phyloP scores from a whole-genome alignment of 805 yeast genomes.

The Hermanozyma aechmeae region DNA sequence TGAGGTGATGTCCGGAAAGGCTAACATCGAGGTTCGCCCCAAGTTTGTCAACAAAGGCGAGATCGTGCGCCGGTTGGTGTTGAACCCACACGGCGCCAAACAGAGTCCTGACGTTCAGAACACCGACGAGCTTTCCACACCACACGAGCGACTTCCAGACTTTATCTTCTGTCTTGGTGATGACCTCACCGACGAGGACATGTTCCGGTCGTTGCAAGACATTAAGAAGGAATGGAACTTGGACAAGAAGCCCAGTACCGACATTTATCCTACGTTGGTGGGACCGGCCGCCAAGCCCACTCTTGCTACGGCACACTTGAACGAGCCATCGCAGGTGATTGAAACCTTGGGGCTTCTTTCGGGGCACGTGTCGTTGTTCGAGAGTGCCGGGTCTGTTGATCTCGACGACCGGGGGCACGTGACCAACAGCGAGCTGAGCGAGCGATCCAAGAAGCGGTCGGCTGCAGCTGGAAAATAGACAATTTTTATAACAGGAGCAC shows the following conservation, averaged over 20 bases:
- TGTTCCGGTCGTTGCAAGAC: slow-evolving; percentile 71
- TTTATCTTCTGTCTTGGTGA: slow-evolving; percentile 90
- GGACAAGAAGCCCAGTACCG: slow-evolving; percentile 31
- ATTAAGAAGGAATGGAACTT: slow-evolving; percentile 48
- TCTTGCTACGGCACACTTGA: slow-evolving; percentile 74
- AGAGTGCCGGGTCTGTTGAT: slow-evolving; percentile 67
- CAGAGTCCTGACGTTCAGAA: slow-evolving; percentile 28
- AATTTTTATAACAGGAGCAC: too few relatives aligned
- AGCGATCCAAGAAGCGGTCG: slow-evolving; percentile 29
- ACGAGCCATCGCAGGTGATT: slow-evolving; percentile 75
- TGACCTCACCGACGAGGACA: slow-evolving; percentile 95
- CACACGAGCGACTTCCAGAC: slow-evolving; percentile 54
- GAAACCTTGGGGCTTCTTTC: slow-evolving; percentile 74
- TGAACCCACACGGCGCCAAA: slow-evolving; percentile 50
- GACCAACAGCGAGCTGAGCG: slow-evolving; percentile 35
- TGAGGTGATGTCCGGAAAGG: slow-evolving; percentile 96
- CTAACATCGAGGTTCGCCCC: slow-evolving; percentile 96
- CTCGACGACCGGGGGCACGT: slow-evolving; percentile 74
- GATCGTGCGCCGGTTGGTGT: slow-evolving; percentile 73
- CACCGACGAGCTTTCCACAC: slow-evolving; percentile 15
- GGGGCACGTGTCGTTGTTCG: slow-evolving; percentile 72
- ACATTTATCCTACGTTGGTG: slow-evolving; percentile 77
- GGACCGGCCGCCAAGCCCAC: slow-evolving; percentile 89
- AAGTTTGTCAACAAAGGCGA: slow-evolving; percentile 93
- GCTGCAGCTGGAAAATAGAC: too few relatives aligned